These are phyloP conservation scores for Trichomonas vaginalis DNA, from an alignment of 208 protist genomes.

Conservation along the genomic window DNA sequence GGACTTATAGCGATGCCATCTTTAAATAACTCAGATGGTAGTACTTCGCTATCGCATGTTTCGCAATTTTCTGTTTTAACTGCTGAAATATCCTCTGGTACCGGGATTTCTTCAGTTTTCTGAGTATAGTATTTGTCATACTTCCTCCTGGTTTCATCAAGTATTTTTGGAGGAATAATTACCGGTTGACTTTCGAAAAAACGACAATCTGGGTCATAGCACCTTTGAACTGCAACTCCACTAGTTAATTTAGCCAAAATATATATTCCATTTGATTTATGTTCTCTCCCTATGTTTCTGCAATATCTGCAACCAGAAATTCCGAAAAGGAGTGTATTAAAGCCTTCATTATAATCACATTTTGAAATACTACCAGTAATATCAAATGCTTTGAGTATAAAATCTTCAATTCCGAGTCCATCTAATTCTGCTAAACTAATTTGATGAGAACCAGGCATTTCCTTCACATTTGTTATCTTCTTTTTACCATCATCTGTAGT, in stretches of 20 bases:
- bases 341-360: background rate
- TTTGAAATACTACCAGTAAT: background rate
- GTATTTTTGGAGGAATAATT: background rate
- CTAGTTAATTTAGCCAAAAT: background rate
- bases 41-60: background rate
- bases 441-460: background rate
- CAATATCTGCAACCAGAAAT: background rate
- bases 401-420: background rate
- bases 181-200: background rate
- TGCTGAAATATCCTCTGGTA: background rate
- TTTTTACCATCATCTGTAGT: too few relatives aligned
- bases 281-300: background rate
- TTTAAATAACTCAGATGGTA: background rate
- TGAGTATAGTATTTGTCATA: background rate
- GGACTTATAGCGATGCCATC: background rate
- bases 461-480: background rate
- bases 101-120: background rate
- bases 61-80: background rate
- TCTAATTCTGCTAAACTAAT: background rate
- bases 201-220: background rate
- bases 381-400: background rate
- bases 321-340: background rate
- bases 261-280: slow-evolving; percentile 1
- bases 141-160: background rate
- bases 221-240: background rate